Base-by-base conservation (phyloP, 2,329 filamentous ascomycete species). In the Fusarium veterinarium region DNA sequence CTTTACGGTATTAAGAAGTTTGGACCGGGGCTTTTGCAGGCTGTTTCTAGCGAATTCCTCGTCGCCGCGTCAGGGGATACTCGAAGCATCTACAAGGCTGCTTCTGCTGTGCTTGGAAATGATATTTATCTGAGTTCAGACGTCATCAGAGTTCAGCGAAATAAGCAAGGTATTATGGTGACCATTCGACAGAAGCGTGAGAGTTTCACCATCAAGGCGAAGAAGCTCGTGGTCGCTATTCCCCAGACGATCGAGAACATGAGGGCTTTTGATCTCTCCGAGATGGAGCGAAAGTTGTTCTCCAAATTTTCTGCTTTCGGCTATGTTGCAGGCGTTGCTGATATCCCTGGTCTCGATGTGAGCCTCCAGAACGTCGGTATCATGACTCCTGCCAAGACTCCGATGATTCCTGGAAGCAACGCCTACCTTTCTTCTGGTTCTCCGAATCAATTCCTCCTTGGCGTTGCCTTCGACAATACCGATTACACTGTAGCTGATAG, bases 1-100 rank as follows among this genome's bases (percentile, higher is more conserved):
- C 45, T 75, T 0, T 75, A 75, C 12, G 73, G 73, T 0, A 53
- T 75, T 35, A 75, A 75, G 67, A 71, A 45, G 11, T 63, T 75
- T 16, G 73, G 73, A 3, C 60, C 72, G 3, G 55, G 66, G 1
- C 35, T 75, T 17, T n/a, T 75, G 11, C 48, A 60, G 30, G 61
- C 72, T 17, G 13, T 73, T 5, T 38, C 6, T 6, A 60, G 25
- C 8, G 25, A 53, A 5, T 75, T 75, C 28, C 20, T 66, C 5
- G 44, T 71, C 19, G 13, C 69, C 7, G 42, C 33, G 8, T 62
- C 69, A 3, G 69, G 73, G 5, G 46, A 75, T 35, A 59, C 72
- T 0, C 48, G 60, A 19, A 69, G 42, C 40, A 42, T 75, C 1
- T 75, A 75, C 38, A 37, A 60, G 3, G 66, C 73, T 17, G 73